Base-by-base conservation (phyloP, 1,139 yeast species). In the Candida sp. region DNA sequence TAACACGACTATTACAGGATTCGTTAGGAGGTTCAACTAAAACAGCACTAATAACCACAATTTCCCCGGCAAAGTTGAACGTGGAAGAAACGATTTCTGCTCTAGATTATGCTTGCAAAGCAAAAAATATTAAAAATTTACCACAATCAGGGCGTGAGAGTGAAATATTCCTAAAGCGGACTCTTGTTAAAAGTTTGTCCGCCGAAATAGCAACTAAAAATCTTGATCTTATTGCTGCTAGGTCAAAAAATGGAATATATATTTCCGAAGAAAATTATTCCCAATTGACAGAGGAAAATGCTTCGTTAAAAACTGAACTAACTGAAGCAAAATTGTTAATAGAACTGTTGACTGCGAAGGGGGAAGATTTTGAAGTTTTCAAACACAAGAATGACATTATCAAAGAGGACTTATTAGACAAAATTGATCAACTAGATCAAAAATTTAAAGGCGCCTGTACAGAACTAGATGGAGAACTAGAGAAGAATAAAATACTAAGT, bases 11-110 rank as follows among this genome's bases (percentile, higher is more conserved):
- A 39, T 68, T 88, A 42, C 93, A 86, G 55, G 96, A 88, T 56
- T 87, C 95, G 0, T 70, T 88, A 23, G 96, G 96, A 1, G 96
- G 96, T 5, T 74, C 78, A 43, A 87, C 96, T 0, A 85, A 84
- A 53, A 88, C 96, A 0, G 77, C 87, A 22, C 75, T 88, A 47
- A 81, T 88, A 32, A 95, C 95, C 30, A 87, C 96, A 1, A 75
- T 90, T 4, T 85, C 95, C 2, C 96, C 96, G 0, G 89, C 93
- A 1, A 75, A 75, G 53, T 75, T 79, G 15, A 84, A 86, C 43
- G 57, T 82, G 38, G 95, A 87, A 33, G 96, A 89, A 61, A 87
- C 96, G 0, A 62, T 82, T 19, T 86, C 93, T 41, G 89, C 97
- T 0, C 69, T 90, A 45, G 95, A 87, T 50, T 90, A 89, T 60